phyloP scores from a whole-genome alignment of 352 stramenopile genomes.

The Phytophthora ramorum region DNA sequence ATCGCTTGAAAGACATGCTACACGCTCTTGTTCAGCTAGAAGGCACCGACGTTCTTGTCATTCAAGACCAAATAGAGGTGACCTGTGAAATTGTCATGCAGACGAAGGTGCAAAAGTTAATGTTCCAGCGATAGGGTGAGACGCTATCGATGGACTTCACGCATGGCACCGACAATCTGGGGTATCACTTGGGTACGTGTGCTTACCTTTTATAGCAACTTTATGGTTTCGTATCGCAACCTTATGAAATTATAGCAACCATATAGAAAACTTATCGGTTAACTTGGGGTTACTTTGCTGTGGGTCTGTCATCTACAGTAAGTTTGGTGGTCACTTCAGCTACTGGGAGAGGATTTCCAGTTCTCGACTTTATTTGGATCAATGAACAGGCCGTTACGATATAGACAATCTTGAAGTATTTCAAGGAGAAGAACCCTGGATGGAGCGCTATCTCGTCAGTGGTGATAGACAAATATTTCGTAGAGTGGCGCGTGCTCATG shows the following conservation, averaged over 20 bases:
- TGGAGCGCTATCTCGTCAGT: conserved; percentile 1
- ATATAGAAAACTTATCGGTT: not conserved
- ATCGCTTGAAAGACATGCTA: conserved; percentile 18
- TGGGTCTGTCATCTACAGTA: not conserved
- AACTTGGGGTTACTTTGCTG: not conserved
- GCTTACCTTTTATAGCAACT: not conserved
- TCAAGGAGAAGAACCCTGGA: conserved; percentile 24
- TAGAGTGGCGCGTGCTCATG: conserved; percentile 21
- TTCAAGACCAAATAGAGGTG: conserved; percentile 30
- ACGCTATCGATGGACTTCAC: conserved; percentile 36
- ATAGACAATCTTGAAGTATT: conserved; percentile 12
- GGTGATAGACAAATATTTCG: conserved; percentile 29
- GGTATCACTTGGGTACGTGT: conserved; percentile 21
- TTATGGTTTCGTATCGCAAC: not conserved
- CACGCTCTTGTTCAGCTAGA: conserved; percentile 19
- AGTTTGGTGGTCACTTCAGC: conserved; percentile 25
- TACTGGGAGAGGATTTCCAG: conserved; percentile 18
- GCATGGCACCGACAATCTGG: conserved; percentile 27
- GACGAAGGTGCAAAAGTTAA: conserved; percentile 25
- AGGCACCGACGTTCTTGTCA: conserved; percentile 13
- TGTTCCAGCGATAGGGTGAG: conserved; percentile 24
- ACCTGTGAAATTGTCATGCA: conserved; percentile 25
- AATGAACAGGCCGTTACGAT: conserved; percentile 30
- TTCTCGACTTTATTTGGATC: conserved; percentile 25
- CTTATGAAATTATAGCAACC: not conserved